phyloP scores from a whole-genome alignment of 2,329 filamentous ascomycete species.

The Cercospora nicotianae region DNA sequence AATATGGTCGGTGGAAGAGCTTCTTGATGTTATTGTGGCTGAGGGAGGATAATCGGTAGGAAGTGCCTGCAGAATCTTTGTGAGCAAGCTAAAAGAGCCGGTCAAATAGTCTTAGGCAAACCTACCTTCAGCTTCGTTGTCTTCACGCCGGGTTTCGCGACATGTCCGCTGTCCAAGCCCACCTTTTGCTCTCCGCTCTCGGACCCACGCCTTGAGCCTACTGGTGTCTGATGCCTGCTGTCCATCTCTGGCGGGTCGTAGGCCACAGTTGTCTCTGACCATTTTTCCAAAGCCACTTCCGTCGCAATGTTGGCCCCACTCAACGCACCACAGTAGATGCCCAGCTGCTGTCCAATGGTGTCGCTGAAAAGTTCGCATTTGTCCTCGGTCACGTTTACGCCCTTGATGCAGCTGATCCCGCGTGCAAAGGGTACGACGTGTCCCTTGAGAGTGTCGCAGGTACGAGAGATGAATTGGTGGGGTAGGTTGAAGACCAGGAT shows the following conservation, averaged over 20 bases:
- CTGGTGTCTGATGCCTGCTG: slow-evolving; percentile 69
- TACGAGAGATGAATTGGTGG: slow-evolving; percentile 89
- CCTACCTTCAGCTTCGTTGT: slow-evolving; percentile 34
- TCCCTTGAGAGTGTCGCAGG: slow-evolving; percentile 80
- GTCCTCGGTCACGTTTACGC: slow-evolving; percentile 85
- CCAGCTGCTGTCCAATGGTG: slow-evolving; percentile 84
- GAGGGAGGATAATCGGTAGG: slow-evolving; percentile 82
- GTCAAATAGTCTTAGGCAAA: slow-evolving; percentile 2
- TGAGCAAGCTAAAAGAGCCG: neutral
- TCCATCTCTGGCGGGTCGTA: slow-evolving; percentile 92
- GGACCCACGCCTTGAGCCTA: slow-evolving; percentile 46
- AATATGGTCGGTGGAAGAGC: slow-evolving; percentile 94
- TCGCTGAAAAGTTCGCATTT: slow-evolving; percentile 90
- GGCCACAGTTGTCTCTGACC: slow-evolving; percentile 93
- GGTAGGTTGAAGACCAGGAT: slow-evolving; percentile 95
- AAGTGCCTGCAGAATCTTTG: slow-evolving; percentile 49
- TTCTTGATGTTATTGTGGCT: slow-evolving; percentile 80
- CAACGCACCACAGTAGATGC: slow-evolving; percentile 94
- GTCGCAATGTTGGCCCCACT: slow-evolving; percentile 95
- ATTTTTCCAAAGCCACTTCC: slow-evolving; percentile 94
- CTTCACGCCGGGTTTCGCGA: slow-evolving; percentile 57
- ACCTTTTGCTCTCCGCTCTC: slow-evolving; percentile 33
- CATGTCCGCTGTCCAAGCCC: slow-evolving; percentile 27
- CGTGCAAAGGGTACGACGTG: slow-evolving; percentile 89
- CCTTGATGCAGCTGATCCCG: slow-evolving; percentile 97